phyloP scores from a whole-genome alignment of 129 eudicot genomes.

The Escallonia herrerae region DNA sequence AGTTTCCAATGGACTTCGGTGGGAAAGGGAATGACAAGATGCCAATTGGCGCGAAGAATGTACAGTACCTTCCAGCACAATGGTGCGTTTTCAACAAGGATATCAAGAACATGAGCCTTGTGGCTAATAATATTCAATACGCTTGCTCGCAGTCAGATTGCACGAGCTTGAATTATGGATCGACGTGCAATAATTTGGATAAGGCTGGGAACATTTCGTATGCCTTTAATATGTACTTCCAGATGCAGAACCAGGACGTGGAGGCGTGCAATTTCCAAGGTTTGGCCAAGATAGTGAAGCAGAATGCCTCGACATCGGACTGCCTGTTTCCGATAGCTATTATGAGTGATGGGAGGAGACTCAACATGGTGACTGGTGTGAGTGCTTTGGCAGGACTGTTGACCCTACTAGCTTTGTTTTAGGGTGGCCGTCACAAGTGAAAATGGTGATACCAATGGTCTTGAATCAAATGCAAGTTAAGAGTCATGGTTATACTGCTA shows the following conservation, averaged over 20 bases:
- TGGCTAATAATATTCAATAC: slow-evolving; percentile 17
- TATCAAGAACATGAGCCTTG: slow-evolving; percentile 11
- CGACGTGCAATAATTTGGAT: slow-evolving; percentile 25
- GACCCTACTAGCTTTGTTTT: slow-evolving; percentile 9
- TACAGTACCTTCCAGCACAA: slow-evolving; percentile 17
- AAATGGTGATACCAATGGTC: background rate
- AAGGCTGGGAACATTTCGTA: slow-evolving; percentile 28
- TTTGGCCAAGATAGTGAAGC: slow-evolving; percentile 20
- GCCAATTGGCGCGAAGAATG: slow-evolving; percentile 40
- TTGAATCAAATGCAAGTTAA: too few relatives aligned
- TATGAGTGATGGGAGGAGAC: slow-evolving; percentile 14
- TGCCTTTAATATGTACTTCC: slow-evolving; percentile 56
- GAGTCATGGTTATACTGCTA: too few relatives aligned
- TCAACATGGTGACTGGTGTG: background rate
- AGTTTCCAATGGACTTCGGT: slow-evolving; percentile 32
- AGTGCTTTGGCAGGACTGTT: slow-evolving; percentile 14
- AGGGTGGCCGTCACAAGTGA: background rate
- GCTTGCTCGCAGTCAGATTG: slow-evolving; percentile 52
- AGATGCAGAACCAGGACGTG: slow-evolving; percentile 44
- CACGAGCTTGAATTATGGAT: slow-evolving; percentile 29
- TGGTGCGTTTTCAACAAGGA: slow-evolving; percentile 50
- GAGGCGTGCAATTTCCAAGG: slow-evolving; percentile 47
- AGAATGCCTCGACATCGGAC: slow-evolving; percentile 14
- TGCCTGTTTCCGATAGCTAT: slow-evolving; percentile 35
- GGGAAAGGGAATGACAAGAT: slow-evolving; percentile 26